Conservation (phyloP, 768 basidiomycete genomes). For the Podaxis carcinomalis region DNA sequence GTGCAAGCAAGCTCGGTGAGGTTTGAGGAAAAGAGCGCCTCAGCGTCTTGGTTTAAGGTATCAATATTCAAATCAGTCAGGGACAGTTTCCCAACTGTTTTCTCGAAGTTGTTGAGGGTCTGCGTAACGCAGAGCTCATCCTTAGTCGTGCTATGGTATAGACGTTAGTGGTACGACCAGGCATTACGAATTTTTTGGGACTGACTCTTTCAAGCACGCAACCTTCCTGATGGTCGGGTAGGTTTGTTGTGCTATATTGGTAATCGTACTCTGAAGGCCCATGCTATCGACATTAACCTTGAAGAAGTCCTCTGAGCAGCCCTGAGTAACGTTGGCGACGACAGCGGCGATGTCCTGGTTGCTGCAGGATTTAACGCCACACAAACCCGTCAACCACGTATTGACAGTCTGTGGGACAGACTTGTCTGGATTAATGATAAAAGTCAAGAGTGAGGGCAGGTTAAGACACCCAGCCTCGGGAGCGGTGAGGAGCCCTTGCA, state of each 20-base stretch:
- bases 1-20: constrained; percentile 36
- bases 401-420: constrained; percentile 49
- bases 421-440: constrained; percentile 23
- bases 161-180: constrained; percentile 10
- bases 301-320: constrained; percentile 38
- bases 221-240: constrained; percentile 48
- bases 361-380: constrained; percentile 46
- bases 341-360: constrained; percentile 56
- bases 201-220: constrained; percentile 53
- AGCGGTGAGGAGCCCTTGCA: constrained; percentile 38
- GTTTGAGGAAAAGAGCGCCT: constrained; percentile 23
- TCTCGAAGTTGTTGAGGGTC: constrained; percentile 42
- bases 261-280: constrained; percentile 4
- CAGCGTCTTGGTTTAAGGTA: constrained; percentile 17
- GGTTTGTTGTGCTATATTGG: constrained; percentile 28
- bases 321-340: constrained; percentile 46
- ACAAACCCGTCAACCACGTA: constrained; percentile 58
- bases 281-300: constrained; percentile 37
- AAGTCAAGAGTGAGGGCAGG: constrained; percentile 35
- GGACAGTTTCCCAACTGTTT: constrained; percentile 26
- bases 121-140: constrained; percentile 48
- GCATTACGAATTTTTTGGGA: background rate
- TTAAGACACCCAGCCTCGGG: constrained; percentile 48
- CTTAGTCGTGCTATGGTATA: background rate
- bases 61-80: constrained; percentile 21